Percentiles rank a stretch among this genome's conserved stretches.
Evolutionary conservation across 129 eudicot species (phyloP).

Genomic region (Pittosporum tobira): DNA sequence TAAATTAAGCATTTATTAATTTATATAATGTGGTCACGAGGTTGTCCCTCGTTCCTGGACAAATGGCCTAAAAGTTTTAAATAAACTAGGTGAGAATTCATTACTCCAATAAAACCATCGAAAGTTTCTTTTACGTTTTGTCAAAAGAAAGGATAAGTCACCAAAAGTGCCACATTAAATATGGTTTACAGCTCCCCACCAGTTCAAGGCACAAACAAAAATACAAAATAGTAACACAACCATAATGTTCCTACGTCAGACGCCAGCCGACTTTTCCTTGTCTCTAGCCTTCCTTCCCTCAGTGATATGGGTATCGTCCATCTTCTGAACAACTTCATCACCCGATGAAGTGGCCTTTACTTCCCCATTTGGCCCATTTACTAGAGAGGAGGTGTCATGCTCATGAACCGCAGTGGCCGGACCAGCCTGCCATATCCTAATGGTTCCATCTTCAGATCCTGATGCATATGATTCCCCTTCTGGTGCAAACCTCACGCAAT

Average conservation of each 20-base stretch:
- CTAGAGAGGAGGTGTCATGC: conserved; percentile 10
- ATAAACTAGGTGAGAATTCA: too few relatives aligned
- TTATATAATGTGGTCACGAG: too few relatives aligned
- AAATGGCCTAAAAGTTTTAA: too few relatives aligned
- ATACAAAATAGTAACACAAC: background rate
- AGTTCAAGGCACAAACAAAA: background rate
- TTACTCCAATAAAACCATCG: too few relatives aligned
- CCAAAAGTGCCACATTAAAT: too few relatives aligned
- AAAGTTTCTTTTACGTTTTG: too few relatives aligned
- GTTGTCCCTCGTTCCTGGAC: too few relatives aligned
- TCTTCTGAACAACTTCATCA: conserved; percentile 33
- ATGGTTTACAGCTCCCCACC: background rate
- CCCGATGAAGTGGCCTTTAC: conserved; percentile 26
- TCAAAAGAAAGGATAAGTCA: too few relatives aligned
- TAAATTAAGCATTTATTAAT: background rate
- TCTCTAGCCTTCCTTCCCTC: conserved; percentile 22
- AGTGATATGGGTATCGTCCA: conserved; percentile 37
- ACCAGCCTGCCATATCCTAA: conserved; percentile 72
- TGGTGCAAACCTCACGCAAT: conserved; percentile 66
- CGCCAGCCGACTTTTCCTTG: conserved; percentile 5
- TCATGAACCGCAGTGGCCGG: conserved; percentile 37
- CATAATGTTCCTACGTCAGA: background rate
- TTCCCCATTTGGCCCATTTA: conserved; percentile 28
- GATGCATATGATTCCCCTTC: conserved; percentile 80
- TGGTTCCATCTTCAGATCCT: conserved; percentile 78